Base-by-base conservation (phyloP, 1,139 yeast genomes). In the Lodderomyces pseudojiufengensis region DNA sequence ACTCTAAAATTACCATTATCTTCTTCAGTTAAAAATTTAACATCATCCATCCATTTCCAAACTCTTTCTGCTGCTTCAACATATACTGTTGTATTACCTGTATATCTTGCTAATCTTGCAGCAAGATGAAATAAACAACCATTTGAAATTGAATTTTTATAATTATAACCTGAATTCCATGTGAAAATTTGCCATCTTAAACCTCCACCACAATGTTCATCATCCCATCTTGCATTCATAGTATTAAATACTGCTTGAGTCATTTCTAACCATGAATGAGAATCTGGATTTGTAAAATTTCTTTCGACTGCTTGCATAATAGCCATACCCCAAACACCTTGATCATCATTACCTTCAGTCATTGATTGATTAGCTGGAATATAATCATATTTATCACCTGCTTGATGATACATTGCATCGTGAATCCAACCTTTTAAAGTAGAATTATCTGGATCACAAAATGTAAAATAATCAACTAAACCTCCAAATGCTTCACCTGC, bases 151-250 rank as follows among this genome's bases (percentile, higher is more conserved):
- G 88, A 69, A 58, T 85, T 85, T 56, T 85, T 85, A 63, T 85
- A 85, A 52, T 77, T 74, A 55, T 81, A 85, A 35, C 95, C 95
- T 4, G 80, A 63, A 54, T 80, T 80, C 80, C 84, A 78, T 36
- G 78, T 70, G 63, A 78, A 81, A 47, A 84, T 84, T 65, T 85
- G 95, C 95, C 95, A 85, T 59, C 95, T 71, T 41, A 85, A 63
- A 0, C 95, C 95, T 28, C 95, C 95, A 31, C 64, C 67, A 59
- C 95, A 85, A 43, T 65, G 57, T 2, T 48, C 55, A 8, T 59
- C 51, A 50, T 84, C 94, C 95, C 95, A 85, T 46, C 95, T 70
- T 10, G 71, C 65, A 39, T 78, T 75, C 84, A 85, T 80, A 29
- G 87, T 76, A 54, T 83, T 80, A 59, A 78, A 85, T 24, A 82